Evolutionary conservation across 345 rosid genomes (phyloP).

Genomic region (Linum usitatissimum): DNA sequence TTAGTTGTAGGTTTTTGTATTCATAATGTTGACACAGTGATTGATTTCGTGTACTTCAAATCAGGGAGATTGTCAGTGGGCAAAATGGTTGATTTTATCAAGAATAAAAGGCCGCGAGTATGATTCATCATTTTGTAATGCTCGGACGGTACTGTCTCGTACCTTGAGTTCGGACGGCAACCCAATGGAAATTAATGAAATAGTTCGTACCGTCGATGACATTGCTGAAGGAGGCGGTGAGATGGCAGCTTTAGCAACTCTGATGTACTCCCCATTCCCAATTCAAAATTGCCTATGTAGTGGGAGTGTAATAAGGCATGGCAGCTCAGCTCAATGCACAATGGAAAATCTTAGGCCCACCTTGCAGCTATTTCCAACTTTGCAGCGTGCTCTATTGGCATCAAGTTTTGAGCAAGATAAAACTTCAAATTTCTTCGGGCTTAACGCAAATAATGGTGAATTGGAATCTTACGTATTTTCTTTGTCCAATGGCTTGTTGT

Average conservation of each 20-base stretch:
- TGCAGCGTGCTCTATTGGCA: slow-evolving; percentile 73
- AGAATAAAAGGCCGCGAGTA: slow-evolving; percentile 79
- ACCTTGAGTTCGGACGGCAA: slow-evolving; percentile 36
- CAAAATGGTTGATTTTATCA: slow-evolving; percentile 85
- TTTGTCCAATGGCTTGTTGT: slow-evolving; percentile 9
- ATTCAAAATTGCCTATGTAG: slow-evolving; percentile 64
- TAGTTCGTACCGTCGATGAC: slow-evolving; percentile 76
- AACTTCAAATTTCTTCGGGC: slow-evolving; percentile 36
- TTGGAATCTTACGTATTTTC: slow-evolving; percentile 11
- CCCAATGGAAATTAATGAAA: slow-evolving; percentile 47
- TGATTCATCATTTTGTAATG: slow-evolving; percentile 90
- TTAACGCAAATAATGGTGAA: slow-evolving; percentile 57
- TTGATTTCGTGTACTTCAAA: slow-evolving; percentile 13
- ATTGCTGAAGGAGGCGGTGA: slow-evolving; percentile 93
- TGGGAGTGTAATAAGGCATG: slow-evolving; percentile 68
- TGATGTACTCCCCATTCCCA: slow-evolving; percentile 67
- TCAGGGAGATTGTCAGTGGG: slow-evolving; percentile 97
- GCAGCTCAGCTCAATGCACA: slow-evolving; percentile 79
- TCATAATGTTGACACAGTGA: neutral
- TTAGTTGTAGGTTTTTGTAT: neutral
- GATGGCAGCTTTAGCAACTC: slow-evolving; percentile 95
- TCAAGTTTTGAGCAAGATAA: slow-evolving; percentile 65
- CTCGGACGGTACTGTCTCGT: slow-evolving; percentile 59
- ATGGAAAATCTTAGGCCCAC: slow-evolving; percentile 73
- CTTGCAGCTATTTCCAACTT: slow-evolving; percentile 73